Percentiles rank a stretch among this genome's conserved stretches.
phyloP scores from a whole-genome alignment of 116 monocot genomes.

The Dioscorea cayenensis region DNA sequence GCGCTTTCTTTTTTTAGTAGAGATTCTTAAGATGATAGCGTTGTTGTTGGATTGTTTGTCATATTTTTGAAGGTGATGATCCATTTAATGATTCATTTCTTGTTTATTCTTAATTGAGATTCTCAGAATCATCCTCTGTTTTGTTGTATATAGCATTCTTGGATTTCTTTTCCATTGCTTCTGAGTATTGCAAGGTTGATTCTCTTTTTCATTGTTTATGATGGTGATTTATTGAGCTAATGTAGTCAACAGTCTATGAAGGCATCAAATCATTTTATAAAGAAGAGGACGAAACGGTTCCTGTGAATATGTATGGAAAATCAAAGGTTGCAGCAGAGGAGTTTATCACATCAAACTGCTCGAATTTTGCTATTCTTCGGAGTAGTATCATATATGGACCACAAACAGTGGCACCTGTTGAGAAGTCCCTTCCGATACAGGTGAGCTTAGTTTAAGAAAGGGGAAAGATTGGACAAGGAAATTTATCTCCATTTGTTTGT shows the following conservation, averaged over 20 bases:
- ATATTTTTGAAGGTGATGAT: too few species aligned
- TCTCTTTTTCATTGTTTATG: background rate
- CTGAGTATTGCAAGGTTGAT: background rate
- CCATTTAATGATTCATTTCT: background rate
- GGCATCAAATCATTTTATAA: conserved; percentile 90
- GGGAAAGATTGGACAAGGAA: too few species aligned
- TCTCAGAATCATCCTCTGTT: background rate
- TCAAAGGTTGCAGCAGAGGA: conserved; percentile 87
- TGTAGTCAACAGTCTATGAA: conserved; percentile 64
- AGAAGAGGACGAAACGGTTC: conserved; percentile 77
- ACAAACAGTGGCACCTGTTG: conserved; percentile 69
- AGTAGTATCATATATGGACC: conserved; percentile 93
- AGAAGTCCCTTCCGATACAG: conserved; percentile 81
- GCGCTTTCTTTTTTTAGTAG: too few species aligned
- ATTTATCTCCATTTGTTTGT: background rate
- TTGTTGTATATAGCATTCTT: background rate
- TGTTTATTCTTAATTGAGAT: background rate
- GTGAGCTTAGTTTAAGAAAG: conserved; percentile 17
- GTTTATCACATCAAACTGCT: conserved; percentile 41
- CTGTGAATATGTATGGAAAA: conserved; percentile 93
- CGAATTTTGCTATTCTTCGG: conserved; percentile 78
- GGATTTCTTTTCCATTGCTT: background rate
- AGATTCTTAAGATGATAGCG: too few species aligned
- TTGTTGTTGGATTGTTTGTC: too few species aligned
- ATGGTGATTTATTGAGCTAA: background rate